These are phyloP conservation scores for Clitoria ternatea DNA, from an alignment of 306 rosid species.

Conservation along the genomic window DNA sequence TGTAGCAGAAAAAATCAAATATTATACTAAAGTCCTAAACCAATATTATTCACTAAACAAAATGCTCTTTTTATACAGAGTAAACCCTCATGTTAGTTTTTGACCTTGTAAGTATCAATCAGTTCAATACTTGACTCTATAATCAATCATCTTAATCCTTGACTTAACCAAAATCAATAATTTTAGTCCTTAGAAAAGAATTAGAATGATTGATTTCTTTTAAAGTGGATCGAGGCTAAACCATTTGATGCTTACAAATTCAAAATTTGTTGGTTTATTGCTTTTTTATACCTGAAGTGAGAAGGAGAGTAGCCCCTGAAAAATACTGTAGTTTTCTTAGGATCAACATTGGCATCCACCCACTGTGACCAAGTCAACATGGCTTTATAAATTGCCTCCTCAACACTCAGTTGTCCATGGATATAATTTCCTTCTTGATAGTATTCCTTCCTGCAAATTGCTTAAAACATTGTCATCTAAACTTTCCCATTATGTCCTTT, in stretches of 20 bases:
- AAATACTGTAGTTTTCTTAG: conserved; percentile 61
- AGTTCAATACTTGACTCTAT: too few relatives aligned
- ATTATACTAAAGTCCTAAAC: background rate
- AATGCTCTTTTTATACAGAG: conserved; percentile 9
- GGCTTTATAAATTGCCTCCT: conserved; percentile 77
- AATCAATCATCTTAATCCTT: too few relatives aligned
- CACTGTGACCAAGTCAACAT: conserved; percentile 83
- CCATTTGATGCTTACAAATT: too few relatives aligned
- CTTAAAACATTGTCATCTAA: conserved; percentile 9
- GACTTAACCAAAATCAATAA: too few relatives aligned
- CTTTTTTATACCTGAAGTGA: conserved; percentile 72
- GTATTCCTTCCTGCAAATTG: conserved; percentile 68
- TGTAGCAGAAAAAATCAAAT: conserved; percentile 21
- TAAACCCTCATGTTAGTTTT: too few relatives aligned
- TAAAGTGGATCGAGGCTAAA: too few relatives aligned
- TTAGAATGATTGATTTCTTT: too few relatives aligned
- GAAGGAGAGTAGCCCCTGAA: conserved; percentile 88
- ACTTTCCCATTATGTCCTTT: background rate
- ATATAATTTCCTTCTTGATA: conserved; percentile 94
- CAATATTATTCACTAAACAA: background rate
- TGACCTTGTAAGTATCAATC: too few relatives aligned
- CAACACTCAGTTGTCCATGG: conserved; percentile 67
- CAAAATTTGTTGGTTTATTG: too few relatives aligned
- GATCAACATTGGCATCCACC: conserved; percentile 71
- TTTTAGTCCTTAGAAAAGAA: too few relatives aligned